Evolutionary conservation across 78 protist genomes (phyloP).

Genomic region (Isochrysis galbana): DNA sequence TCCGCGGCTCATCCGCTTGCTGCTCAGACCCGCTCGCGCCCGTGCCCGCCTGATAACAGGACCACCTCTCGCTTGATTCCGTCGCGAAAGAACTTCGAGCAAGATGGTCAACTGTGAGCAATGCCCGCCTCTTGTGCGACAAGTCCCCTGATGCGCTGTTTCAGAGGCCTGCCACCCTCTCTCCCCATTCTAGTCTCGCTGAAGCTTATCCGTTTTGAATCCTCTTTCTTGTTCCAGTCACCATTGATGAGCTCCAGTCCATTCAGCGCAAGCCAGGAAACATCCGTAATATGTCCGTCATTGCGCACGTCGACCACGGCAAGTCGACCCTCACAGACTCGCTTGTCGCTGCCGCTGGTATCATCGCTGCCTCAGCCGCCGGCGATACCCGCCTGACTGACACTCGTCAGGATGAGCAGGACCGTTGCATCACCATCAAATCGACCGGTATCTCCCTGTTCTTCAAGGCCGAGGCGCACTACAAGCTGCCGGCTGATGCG

Average conservation of each 20-base stretch:
- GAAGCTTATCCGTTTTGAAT: too few relatives aligned
- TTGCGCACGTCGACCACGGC: conserved; percentile 96
- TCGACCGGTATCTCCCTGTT: conserved; percentile 95
- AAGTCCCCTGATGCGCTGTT: too few relatives aligned
- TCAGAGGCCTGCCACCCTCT: too few relatives aligned
- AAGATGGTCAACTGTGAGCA: too few relatives aligned
- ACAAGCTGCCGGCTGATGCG: conserved; percentile 53
- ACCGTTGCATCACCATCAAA: conserved; percentile 99
- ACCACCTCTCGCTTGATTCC: too few relatives aligned
- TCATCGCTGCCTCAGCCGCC: conserved; percentile 87
- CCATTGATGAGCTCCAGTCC: conserved; percentile 74
- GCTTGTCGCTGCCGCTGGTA: conserved; percentile 96
- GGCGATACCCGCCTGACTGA: conserved; percentile 96
- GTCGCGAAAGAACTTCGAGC: too few relatives aligned
- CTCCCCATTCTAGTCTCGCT: too few relatives aligned
- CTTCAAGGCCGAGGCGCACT: conserved; percentile 60
- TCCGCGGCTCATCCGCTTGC: too few relatives aligned
- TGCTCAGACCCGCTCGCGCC: too few relatives aligned
- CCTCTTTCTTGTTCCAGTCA: neutral
- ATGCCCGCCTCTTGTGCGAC: too few relatives aligned
- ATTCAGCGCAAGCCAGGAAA: conserved; percentile 87
- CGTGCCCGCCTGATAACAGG: too few relatives aligned
- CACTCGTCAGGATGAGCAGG: conserved; percentile 97
- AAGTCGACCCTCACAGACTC: conserved; percentile 99
- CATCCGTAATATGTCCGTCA: conserved; percentile 96